These are phyloP conservation scores for Cenococcum geophilum DNA, from an alignment of 495 filamentous ascomycete genomes.

Conservation along the genomic window DNA sequence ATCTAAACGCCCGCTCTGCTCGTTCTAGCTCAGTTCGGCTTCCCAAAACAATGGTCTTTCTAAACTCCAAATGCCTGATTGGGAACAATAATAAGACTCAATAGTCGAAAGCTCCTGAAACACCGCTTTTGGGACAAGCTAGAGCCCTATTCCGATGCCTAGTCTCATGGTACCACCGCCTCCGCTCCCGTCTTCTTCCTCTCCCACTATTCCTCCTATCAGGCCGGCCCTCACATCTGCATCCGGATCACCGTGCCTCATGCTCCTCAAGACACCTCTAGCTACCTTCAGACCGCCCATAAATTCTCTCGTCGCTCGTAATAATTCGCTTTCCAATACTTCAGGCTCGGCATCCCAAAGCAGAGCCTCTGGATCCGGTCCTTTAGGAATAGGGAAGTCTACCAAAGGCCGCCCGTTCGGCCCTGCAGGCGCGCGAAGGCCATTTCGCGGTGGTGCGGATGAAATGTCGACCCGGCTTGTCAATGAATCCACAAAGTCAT, in stretches of 20 bases:
- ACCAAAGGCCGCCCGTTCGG: conserved; percentile 23
- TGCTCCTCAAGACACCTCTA: conserved; percentile 17
- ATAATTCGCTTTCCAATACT: conserved; percentile 13
- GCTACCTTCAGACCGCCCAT: conserved; percentile 15
- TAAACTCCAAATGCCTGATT: too few relatives aligned
- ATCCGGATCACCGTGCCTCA: conserved; percentile 1
- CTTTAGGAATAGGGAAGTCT: conserved; percentile 27
- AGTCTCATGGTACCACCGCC: conserved; percentile 1
- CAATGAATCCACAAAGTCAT: neutral
- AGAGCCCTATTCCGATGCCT: too few relatives aligned
- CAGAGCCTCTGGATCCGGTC: conserved; percentile 23
- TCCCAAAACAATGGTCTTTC: too few relatives aligned
- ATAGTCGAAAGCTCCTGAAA: too few relatives aligned
- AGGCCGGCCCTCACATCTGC: too few relatives aligned
- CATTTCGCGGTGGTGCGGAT: neutral
- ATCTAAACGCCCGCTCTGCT: too few relatives aligned
- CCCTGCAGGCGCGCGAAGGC: conserved; percentile 12
- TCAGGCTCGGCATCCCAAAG: conserved; percentile 11
- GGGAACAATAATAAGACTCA: too few relatives aligned
- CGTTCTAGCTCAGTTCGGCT: too few relatives aligned
- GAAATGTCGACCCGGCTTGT: neutral
- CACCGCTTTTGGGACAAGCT: too few relatives aligned
- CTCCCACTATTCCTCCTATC: neutral
- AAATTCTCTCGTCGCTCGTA: conserved; percentile 20
- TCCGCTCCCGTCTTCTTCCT: neutral